Base-by-base conservation (phyloP, 1,284 basidiomycete species). In the Trametes versicolor region DNA sequence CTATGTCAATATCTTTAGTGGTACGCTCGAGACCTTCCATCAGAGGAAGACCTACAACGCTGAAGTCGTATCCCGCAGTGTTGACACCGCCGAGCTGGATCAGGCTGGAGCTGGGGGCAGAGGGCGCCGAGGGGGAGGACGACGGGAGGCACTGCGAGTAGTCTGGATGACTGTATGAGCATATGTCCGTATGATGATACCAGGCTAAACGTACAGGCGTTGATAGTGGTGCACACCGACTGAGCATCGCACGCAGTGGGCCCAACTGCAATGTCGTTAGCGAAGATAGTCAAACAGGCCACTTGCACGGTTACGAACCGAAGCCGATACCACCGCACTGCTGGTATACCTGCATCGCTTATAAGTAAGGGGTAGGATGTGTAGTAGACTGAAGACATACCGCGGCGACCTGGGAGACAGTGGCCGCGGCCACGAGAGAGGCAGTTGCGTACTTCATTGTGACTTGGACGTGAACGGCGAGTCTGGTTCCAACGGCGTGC, bases 71-170 rank as follows among this genome's bases (percentile, higher is more conserved):
- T 12, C 77, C 77, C 9, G 76, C 75, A 25, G 74, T 76, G 73
- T 78, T 84, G 37, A 83, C 82, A 72, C 83, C 82, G 0, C 80
- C 80, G 10, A 83, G 72, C 63, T 78, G 79, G 7, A 80, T 76
- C 12, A 80, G 63, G 50, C 56, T 58, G 25, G 68, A 64, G 27
- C 66, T 60, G n/a, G 70, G 66, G 7, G 70, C 64, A 29, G 75
- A 41, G 23, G 53, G n/a, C 5, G 34, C 47, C 6, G 47, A 25
- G 27, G 57, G 47, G 19, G 45, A 37, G 21, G 39, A 34, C 17
- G 54, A 48, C 23, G 78, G 77, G 15, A 77, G 61, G 59, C 78
- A 78, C 58, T 78, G 77, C n/a, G 74, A 78, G 70, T 77, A 79
- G 65, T 75, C 77, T 78, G 36, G 9, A 13, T 25, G 23, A 43